phyloP scores from a whole-genome alignment of 805 yeast genomes.

The Isabelozyma heimii region DNA sequence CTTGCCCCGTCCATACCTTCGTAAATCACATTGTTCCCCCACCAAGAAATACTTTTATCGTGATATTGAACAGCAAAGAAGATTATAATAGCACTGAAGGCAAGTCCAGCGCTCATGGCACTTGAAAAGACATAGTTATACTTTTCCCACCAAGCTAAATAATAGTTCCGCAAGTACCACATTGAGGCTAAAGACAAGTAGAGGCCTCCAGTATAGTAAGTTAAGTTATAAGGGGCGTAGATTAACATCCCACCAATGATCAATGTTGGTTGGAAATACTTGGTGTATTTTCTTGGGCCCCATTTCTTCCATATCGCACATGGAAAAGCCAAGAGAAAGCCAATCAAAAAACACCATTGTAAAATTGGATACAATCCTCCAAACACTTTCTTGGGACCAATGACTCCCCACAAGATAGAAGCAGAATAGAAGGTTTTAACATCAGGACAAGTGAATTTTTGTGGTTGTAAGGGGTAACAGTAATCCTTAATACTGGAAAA shows the following conservation, averaged over 20 bases:
- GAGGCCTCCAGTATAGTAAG: conserved; percentile 26
- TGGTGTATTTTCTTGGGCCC: conserved; percentile 14
- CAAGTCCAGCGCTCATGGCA: conserved; percentile 31
- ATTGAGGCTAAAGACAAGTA: conserved; percentile 24
- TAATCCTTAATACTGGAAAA: conserved; percentile 27
- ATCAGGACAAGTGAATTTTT: conserved; percentile 40
- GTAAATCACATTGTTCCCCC: conserved; percentile 22
- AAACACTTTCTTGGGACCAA: conserved; percentile 47
- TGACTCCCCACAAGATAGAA: conserved; percentile 62
- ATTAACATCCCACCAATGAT: conserved; percentile 29
- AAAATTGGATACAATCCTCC: conserved; percentile 31
- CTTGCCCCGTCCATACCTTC: conserved; percentile 6
- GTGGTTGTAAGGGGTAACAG: conserved; percentile 40
- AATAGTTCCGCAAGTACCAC: conserved; percentile 25
- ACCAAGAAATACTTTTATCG: conserved; percentile 24
- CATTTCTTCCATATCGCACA: conserved; percentile 11
- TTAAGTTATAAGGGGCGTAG: conserved; percentile 33
- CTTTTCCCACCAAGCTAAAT: conserved; percentile 33
- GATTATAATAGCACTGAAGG: conserved; percentile 31
- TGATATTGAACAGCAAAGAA: conserved; percentile 37
- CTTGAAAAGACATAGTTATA: conserved; percentile 32
- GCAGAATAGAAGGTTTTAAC: conserved; percentile 46
- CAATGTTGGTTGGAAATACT: conserved; percentile 32
- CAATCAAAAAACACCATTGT: conserved; percentile 33
- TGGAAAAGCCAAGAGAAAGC: conserved; percentile 23